These are phyloP conservation scores for Nitzschia sp. DNA, from an alignment of 108 stramenopile species.

Conservation along the genomic window DNA sequence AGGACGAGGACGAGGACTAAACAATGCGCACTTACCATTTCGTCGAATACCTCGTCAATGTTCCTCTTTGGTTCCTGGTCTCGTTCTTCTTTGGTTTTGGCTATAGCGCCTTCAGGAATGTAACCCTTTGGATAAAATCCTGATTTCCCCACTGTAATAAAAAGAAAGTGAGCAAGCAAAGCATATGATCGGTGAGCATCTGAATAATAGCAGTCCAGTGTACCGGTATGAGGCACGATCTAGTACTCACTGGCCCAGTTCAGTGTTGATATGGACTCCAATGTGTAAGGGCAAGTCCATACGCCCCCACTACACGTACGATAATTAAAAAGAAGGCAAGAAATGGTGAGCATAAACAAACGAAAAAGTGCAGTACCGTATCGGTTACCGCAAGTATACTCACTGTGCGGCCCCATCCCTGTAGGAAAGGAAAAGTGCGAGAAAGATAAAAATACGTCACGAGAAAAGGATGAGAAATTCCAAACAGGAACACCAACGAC, in stretches of 20 bases:
- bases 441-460: no score
- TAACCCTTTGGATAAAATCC: constrained; percentile 19
- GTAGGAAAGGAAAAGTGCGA: no score
- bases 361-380: background rate
- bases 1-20: background rate
- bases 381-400: background rate
- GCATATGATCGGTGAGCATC: no score
- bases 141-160: constrained; percentile 21
- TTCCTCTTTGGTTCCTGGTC: constrained; percentile 1
- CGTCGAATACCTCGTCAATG: constrained; percentile 6
- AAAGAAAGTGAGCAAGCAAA: no score
- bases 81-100: background rate
- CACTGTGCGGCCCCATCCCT: background rate
- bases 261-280: constrained; percentile 23
- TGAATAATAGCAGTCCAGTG: no score
- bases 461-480: background rate
- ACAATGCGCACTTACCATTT: background rate
- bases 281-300: constrained; percentile 30
- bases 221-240: no score
- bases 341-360: background rate
- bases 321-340: background rate
- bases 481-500: background rate
- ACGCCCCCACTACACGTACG: constrained; percentile 7
- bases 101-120: constrained; percentile 14
- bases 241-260: constrained; percentile 27